Percentiles rank a stretch among this genome's conserved stretches.
phyloP scores from a whole-genome alignment of 139 green algal species.

The Eudorina sp. region DNA sequence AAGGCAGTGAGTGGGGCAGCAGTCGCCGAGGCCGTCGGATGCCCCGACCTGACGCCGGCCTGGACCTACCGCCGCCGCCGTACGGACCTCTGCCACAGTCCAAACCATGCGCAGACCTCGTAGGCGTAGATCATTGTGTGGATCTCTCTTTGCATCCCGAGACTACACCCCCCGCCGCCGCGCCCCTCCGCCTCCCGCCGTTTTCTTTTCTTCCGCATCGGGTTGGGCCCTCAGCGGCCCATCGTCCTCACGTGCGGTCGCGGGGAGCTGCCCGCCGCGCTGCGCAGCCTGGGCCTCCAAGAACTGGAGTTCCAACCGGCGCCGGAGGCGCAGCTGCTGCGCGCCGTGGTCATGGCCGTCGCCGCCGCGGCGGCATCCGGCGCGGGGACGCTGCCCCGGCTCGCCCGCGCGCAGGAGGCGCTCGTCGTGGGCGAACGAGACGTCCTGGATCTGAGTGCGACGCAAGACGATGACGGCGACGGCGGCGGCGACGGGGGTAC shows the following conservation, averaged over 20 bases:
- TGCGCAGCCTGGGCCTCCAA: constrained; percentile 18
- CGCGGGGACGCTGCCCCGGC: not conserved
- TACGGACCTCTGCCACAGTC: too few species aligned
- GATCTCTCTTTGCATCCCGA: too few species aligned
- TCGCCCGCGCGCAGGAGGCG: too few species aligned
- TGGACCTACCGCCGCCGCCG: too few species aligned
- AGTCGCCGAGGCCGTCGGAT: too few species aligned
- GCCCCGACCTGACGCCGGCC: too few species aligned
- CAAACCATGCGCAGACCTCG: too few species aligned
- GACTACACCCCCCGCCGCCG: not conserved
- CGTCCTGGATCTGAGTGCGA: not conserved
- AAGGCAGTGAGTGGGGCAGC: too few species aligned
- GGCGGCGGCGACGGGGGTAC: not conserved
- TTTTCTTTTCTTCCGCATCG: too few species aligned
- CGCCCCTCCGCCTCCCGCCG: not conserved
- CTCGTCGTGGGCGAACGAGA: not conserved
- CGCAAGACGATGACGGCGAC: not conserved
- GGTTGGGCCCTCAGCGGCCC: constrained; percentile 52
- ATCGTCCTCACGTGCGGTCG: constrained; percentile 57
- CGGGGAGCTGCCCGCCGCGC: constrained; percentile 8
- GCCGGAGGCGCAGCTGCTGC: constrained; percentile 23
- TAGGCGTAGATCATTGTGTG: too few species aligned
- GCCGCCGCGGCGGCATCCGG: not conserved
- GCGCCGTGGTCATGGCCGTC: constrained; percentile 45
- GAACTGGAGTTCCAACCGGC: constrained; percentile 18